These are phyloP conservation scores for Starmerella asiatica DNA, from an alignment of 805 yeast species.

Conservation along the genomic window DNA sequence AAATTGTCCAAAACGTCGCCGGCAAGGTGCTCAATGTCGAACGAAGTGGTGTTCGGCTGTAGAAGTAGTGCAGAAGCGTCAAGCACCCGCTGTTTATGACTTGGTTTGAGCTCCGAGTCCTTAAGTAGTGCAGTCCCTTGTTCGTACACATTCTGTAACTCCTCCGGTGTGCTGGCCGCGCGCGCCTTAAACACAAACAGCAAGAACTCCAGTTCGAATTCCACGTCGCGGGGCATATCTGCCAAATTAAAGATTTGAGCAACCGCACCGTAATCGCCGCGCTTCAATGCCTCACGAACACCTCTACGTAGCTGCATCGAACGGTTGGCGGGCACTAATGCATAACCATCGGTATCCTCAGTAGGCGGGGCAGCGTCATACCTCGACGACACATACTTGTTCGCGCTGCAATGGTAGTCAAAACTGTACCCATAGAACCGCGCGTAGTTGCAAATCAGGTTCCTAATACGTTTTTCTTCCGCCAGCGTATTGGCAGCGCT, in stretches of 20 bases:
- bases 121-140: background rate
- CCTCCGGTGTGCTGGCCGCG: background rate
- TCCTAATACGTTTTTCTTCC: background rate
- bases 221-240: background rate
- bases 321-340: background rate
- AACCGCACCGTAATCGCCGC: background rate
- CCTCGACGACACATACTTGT: background rate
- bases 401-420: background rate
- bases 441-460: slow-evolving; percentile 1
- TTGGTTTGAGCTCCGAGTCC: too few relatives aligned
- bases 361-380: background rate
- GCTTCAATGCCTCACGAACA: background rate
- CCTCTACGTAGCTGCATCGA: background rate
- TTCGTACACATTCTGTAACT: background rate
- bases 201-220: slow-evolving; percentile 3
- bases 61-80: too few relatives aligned
- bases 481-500: background rate
- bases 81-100: too few relatives aligned
- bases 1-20: background rate
- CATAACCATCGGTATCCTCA: background rate
- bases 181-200: slow-evolving; percentile 3
- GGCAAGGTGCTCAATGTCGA: too few relatives aligned
- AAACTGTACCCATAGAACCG: slow-evolving; percentile 4
- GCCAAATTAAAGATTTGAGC: background rate
- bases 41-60: too few relatives aligned